These are phyloP conservation scores for Datisca glomerata DNA, from an alignment of 306 rosid genomes.

Conservation along the genomic window DNA sequence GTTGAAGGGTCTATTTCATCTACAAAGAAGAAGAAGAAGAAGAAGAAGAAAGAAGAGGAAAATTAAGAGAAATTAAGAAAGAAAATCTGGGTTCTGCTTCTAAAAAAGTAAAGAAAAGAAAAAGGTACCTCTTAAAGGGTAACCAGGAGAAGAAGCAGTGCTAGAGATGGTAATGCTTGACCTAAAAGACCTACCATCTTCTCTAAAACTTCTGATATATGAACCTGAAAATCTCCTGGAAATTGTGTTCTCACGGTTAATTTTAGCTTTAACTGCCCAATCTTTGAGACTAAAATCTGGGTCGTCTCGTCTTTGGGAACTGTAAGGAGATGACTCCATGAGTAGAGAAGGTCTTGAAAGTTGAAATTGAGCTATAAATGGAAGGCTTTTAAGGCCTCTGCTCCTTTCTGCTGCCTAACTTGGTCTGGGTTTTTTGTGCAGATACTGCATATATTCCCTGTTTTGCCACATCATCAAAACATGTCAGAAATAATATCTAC, in stretches of 20 bases:
- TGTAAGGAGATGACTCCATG: slow-evolving; percentile 32
- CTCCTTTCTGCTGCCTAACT: too few relatives aligned
- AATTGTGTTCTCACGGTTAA: slow-evolving; percentile 42
- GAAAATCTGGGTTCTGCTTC: too few relatives aligned
- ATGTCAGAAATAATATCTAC: too few relatives aligned
- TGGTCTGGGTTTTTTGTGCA: too few relatives aligned
- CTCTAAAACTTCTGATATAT: slow-evolving; percentile 66
- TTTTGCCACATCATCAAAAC: too few relatives aligned
- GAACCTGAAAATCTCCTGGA: slow-evolving; percentile 85
- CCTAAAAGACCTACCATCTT: slow-evolving; percentile 66
- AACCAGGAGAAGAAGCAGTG: slow-evolving; percentile 90
- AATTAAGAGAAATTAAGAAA: background rate
- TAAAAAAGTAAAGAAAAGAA: background rate
- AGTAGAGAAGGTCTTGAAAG: too few relatives aligned
- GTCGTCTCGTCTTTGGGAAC: slow-evolving; percentile 42
- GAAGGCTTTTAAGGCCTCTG: too few relatives aligned
- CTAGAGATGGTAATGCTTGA: slow-evolving; percentile 83
- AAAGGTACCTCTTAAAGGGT: slow-evolving; percentile 46
- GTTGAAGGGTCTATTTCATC: slow-evolving; percentile 96
- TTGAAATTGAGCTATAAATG: too few relatives aligned
- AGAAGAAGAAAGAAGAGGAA: background rate
- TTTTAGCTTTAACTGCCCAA: slow-evolving; percentile 40
- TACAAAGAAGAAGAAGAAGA: slow-evolving; percentile 16
- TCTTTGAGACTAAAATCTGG: slow-evolving; percentile 54
- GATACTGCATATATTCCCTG: too few relatives aligned